phyloP scores from a whole-genome alignment of 192 early-diverging fungal genomes.

The Spinellus fusiger region DNA sequence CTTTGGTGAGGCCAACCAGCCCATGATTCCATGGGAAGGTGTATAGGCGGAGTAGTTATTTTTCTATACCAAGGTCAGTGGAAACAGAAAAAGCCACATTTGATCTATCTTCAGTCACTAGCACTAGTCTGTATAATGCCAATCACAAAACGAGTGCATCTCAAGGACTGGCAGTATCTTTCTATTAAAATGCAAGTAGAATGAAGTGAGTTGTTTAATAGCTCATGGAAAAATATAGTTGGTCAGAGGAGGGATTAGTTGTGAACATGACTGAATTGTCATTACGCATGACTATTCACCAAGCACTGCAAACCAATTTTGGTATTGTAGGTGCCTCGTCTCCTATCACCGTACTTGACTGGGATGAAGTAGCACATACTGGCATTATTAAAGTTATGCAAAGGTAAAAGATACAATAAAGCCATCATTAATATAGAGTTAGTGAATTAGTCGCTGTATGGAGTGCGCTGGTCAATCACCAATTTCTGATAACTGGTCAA shows the following conservation, averaged over 20 bases:
- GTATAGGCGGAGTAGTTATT: no score
- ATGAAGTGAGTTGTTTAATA: not conserved
- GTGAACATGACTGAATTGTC: conserved; percentile 16
- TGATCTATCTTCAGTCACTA: not conserved
- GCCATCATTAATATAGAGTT: not conserved
- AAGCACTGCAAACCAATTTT: conserved; percentile 14
- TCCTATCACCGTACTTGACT: conserved; percentile 25
- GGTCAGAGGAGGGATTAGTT: conserved; percentile 4
- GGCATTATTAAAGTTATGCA: conserved; percentile 27
- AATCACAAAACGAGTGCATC: not conserved
- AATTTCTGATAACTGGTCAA: conserved; percentile 12
- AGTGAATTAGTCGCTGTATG: conserved; percentile 25
- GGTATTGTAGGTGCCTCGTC: conserved; percentile 21
- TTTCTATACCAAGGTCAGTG: no score
- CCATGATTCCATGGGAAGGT: no score
- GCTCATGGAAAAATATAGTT: not conserved
- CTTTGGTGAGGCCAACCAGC: no score
- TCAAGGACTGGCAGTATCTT: conserved; percentile 17
- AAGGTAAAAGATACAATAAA: conserved; percentile 12
- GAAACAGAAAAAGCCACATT: no score
- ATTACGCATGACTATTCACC: conserved; percentile 25
- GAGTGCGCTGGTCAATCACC: conserved; percentile 14
- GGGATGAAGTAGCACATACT: conserved; percentile 15
- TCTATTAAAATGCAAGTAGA: conserved; percentile 8
- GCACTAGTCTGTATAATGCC: not conserved